Evolutionary conservation across 352 stramenopile genomes (phyloP), one percentile per base, ranked within the genome.

Genomic region (Phytophthora pisi): DNA sequence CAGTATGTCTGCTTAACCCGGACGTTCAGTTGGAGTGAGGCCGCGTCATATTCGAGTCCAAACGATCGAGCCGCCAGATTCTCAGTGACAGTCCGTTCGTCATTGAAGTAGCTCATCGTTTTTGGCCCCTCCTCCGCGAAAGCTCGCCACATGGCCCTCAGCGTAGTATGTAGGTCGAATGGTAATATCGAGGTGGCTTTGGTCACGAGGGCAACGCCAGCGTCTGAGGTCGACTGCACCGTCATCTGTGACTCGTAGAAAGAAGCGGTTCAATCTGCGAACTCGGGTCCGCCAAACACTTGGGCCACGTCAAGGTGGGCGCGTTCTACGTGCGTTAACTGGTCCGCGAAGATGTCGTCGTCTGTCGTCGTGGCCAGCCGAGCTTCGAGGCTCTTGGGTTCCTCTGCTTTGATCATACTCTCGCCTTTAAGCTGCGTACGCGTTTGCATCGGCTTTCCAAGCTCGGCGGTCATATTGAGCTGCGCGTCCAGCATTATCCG

Each of bases 1-100:
- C 78, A 78, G 45, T 85, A 56, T 16, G 74, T 82, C 43, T 85
- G 66, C 40, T 83, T 81, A 9, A 70, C 75, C 20, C 74, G 69
- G 31, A 86, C 62, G 26, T 81, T 62, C 1, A 72, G 70, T 7
- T 57, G 57, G 34, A 81, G 73, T 0, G 73, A 49, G 11, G 66
- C 46, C 28, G 56, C 38, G 6, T 72, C 50, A 46, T 75, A 77
- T 42, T 75, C 42, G 3, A 83, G 30, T 1, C 31, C 66, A 23
- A 73, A 78, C 15, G 63, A 73, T 4, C 65, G 52, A 18, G 69
- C 65, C 31, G 77, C 68, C n/a, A 74, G 55, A 45, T 80, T 69
- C 28, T 83, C 61, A 0, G 65, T 83, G 8, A 61, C 45, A 11
- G 73, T 31, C 18, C 64, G 57, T 16, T 66, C 61, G 18, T 82